Evolutionary conservation across 176 grass and related monocot genomes (phyloP), one percentile per base, ranked within the genome.

Genomic region (Phragmites australis): DNA sequence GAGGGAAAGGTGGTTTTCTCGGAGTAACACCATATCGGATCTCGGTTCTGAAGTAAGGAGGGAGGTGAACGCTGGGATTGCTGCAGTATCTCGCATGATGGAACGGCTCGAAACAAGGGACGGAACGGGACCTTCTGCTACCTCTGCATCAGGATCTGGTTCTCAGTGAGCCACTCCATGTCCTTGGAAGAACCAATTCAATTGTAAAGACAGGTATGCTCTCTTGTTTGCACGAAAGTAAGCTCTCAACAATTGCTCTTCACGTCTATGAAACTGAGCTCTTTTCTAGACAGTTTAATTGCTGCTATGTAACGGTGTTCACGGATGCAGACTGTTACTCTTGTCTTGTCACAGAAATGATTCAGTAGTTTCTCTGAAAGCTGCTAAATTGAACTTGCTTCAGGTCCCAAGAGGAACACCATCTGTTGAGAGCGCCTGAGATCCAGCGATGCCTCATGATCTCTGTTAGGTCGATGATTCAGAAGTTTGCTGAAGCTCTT

Each of bases 11-110:
- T 87, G 88, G 58, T 91, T 94, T 81, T 83, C 92, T 17, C 89
- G 84, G 65, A 89, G 83, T 23, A 80, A 64, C 66, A 62, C 89
- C 26, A 81, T 94, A 48, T 74, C 84, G 1, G 92, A 89, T 84
- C 57, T 94, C 55, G 81, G 89, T 26, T 91, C 89, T 70, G 92
- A 94, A 74, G 89, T 91, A 16, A 94, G 84, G 76, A 89, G 87
- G 53, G 92, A 94, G 76, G 84, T 94, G 27, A 89, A 91, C n/a
- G 87, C 84, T 23, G 92, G 92, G 44, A 80, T 94, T 83, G 87
- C 86, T 80, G 86, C 63, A 1, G 86, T 91, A 4, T 91, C 92
- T 42, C 89, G 89, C 68, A 91, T 94, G 89, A 91, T 94, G 74
- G 92, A 94, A 44, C 84, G 77, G 31, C 81, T 85, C 1, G 84